Evolutionary conservation across 805 yeast genomes (phyloP).

Genomic region (Teunomyces gatunensis): DNA sequence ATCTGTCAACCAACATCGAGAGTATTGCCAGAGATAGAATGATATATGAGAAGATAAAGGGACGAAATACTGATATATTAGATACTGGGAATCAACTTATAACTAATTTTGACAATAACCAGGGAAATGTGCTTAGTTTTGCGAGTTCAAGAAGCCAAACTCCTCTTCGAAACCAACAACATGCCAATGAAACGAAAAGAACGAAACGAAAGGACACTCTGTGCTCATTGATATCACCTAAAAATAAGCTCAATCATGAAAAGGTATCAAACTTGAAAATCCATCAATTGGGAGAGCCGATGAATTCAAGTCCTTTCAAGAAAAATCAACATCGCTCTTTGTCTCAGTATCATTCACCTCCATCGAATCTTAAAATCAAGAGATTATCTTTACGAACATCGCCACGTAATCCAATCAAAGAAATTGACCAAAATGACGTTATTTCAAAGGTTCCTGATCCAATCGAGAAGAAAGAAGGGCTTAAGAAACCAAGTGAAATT

Average conservation of each 20-base stretch:
- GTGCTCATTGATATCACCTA: background rate
- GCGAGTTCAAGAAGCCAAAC: background rate
- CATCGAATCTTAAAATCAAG: constrained; percentile 18
- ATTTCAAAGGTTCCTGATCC: background rate
- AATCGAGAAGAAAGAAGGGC: background rate
- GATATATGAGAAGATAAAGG: background rate
- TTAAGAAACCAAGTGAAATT: no score
- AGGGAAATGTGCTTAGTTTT: background rate
- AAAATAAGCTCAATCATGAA: background rate
- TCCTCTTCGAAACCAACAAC: background rate
- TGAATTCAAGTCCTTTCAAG: background rate
- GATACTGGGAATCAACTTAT: background rate
- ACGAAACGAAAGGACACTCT: background rate
- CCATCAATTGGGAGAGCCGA: background rate
- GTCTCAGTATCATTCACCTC: constrained; percentile 15
- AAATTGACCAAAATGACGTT: background rate
- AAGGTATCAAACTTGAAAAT: background rate
- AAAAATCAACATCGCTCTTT: background rate
- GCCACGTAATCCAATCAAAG: background rate
- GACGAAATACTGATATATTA: background rate
- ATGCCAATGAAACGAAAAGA: background rate
- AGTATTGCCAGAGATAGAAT: background rate
- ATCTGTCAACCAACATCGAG: background rate
- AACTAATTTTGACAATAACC: background rate
- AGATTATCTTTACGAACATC: constrained; percentile 8